These are phyloP conservation scores for Lantana camara DNA, from an alignment of 257 asterid genomes.

Conservation along the genomic window DNA sequence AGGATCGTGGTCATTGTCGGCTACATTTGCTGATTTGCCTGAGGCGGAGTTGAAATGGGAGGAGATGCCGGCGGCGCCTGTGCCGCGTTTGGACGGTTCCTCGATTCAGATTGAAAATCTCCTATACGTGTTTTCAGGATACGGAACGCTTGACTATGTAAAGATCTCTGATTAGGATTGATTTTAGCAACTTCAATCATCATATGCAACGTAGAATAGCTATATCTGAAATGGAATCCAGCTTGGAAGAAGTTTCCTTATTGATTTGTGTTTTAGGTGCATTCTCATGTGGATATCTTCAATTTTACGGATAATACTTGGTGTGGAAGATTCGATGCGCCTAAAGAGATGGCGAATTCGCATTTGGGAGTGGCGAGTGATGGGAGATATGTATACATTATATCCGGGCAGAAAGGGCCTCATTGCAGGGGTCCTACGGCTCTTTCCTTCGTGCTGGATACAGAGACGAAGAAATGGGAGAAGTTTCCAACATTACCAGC, in stretches of 20 bases:
- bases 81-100: conserved; percentile 77
- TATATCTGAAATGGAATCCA: not conserved
- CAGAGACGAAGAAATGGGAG: conserved; percentile 54
- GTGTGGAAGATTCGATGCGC: conserved; percentile 55
- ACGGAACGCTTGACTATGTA: conserved; percentile 63
- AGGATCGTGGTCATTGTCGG: conserved; percentile 39
- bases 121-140: conserved; percentile 65
- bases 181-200: conserved; percentile 5
- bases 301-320: conserved; percentile 60
- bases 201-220: not conserved
- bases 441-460: conserved; percentile 62
- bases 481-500: conserved; percentile 62
- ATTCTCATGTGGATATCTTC: conserved; percentile 74
- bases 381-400: conserved; percentile 67
- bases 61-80: conserved; percentile 78
- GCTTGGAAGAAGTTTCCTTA: conserved; percentile 4
- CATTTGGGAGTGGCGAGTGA: conserved; percentile 74
- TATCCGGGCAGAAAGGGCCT: conserved; percentile 74
- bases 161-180: conserved; percentile 19
- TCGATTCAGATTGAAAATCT: conserved; percentile 66
- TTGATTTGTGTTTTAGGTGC: conserved; percentile 48
- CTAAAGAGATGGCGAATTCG: conserved; percentile 74
- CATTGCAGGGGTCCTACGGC: conserved; percentile 64
- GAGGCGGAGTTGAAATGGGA: conserved; percentile 80
- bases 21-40: conserved; percentile 75